These are phyloP conservation scores for Salix koriyanagi DNA, from an alignment of 345 rosid genomes.

Conservation along the genomic window DNA sequence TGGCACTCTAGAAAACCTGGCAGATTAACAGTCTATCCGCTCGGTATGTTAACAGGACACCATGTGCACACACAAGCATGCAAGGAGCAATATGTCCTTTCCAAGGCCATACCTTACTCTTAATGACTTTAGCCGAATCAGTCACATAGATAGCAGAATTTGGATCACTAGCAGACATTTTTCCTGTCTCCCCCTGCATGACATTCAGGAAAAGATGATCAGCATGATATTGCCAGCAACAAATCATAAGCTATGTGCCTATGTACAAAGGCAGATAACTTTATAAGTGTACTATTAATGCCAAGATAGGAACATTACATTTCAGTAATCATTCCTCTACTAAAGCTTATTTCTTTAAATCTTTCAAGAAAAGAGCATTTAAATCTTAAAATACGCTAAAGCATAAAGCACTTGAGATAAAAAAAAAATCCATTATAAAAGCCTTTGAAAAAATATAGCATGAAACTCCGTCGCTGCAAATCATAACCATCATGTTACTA, in stretches of 20 bases:
- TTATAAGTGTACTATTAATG: neutral
- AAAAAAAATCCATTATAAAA: no score
- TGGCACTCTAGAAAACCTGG: neutral
- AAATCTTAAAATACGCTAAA: neutral
- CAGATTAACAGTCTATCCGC: neutral
- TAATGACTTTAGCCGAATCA: constrained; percentile 72
- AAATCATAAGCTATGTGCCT: neutral
- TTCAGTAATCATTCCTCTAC: neutral
- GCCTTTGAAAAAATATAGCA: no score
- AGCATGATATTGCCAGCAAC: neutral
- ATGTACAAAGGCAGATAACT: neutral
- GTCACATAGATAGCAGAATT: constrained; percentile 93
- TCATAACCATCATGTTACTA: no score
- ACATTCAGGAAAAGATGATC: neutral
- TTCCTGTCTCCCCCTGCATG: constrained; percentile 84
- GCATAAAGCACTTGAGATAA: neutral
- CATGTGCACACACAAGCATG: no score
- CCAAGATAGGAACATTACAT: neutral
- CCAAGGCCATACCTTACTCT: constrained; percentile 56
- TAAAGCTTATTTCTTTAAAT: neutral
- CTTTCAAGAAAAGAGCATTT: neutral
- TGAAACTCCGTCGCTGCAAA: no score
- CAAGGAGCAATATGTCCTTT: neutral
- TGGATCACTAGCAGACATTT: constrained; percentile 98
- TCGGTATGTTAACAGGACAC: neutral